A percentile compares a stretch with the other conserved stretches of the same genome.
phyloP scores from a whole-genome alignment of 192 early-diverging fungal genomes.

The Gryganskiella cystojenkinii region DNA sequence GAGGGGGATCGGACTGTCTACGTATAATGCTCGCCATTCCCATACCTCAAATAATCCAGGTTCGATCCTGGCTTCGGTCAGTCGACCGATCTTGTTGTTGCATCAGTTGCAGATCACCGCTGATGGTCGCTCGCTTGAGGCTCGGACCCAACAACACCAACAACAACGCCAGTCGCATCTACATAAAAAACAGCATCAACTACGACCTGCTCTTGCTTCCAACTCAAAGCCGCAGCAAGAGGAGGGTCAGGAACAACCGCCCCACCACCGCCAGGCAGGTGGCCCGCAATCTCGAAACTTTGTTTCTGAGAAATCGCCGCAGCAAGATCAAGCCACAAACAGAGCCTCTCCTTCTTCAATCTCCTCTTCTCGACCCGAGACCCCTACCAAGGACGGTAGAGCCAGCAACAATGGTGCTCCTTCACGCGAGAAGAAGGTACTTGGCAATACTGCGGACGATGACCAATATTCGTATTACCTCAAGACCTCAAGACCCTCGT shows the following conservation, averaged over 20 bases:
- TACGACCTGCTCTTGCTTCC: not conserved
- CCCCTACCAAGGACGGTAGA: too few relatives aligned
- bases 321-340: not conserved
- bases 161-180: not conserved
- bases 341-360: not conserved
- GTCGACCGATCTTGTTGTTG: slow-evolving; percentile 10
- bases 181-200: not conserved
- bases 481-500: not conserved
- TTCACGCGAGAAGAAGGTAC: too few relatives aligned
- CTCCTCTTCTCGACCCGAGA: too few relatives aligned
- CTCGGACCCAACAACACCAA: not conserved
- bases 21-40: slow-evolving; percentile 6
- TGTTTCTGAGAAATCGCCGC: not conserved
- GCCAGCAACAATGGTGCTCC: too few relatives aligned
- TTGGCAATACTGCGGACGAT: too few relatives aligned
- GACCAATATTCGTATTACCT: not conserved
- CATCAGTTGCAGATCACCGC: slow-evolving; percentile 14
- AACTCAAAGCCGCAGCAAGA: not conserved
- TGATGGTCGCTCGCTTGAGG: slow-evolving; percentile 17
- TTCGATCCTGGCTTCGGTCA: slow-evolving; percentile 17
- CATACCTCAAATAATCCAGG: not conserved
- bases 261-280: not conserved
- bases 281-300: not conserved
- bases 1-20: slow-evolving; percentile 19
- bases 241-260: not conserved